Percentiles rank a stretch among this genome's conserved stretches.
Evolutionary conservation across 768 basidiomycete genomes (phyloP).

Genomic region (Sporobolomyces pararoseus): DNA sequence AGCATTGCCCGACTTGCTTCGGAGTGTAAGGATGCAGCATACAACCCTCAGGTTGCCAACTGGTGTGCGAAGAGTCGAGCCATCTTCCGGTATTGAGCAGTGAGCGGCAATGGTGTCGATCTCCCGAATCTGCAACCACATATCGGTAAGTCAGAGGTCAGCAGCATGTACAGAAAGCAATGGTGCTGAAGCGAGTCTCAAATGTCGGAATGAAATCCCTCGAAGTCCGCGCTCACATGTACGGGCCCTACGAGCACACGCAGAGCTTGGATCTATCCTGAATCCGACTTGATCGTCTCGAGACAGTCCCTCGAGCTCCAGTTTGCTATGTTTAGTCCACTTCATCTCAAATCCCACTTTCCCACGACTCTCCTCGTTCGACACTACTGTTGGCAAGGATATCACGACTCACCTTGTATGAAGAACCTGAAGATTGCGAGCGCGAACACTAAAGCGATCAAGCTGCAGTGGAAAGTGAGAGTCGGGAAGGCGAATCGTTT

Average conservation of each 20-base stretch:
- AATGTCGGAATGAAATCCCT: too few relatives aligned
- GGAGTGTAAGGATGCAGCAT: conserved; percentile 67
- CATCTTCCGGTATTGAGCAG: conserved; percentile 70
- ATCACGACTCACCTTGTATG: conserved; percentile 28
- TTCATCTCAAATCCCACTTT: too few relatives aligned
- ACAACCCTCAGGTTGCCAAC: conserved; percentile 90
- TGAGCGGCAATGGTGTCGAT: conserved; percentile 69
- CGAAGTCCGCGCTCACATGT: too few relatives aligned
- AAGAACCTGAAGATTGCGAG: conserved; percentile 40
- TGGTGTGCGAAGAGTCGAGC: conserved; percentile 63
- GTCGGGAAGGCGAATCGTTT: conserved; percentile 17
- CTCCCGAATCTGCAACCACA: conserved; percentile 59
- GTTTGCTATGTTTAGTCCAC: too few relatives aligned
- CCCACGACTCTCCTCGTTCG: not conserved
- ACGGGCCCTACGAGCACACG: too few relatives aligned
- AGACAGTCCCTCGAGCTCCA: too few relatives aligned
- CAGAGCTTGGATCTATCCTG: too few relatives aligned
- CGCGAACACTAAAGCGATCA: conserved; percentile 39
- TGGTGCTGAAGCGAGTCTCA: too few relatives aligned
- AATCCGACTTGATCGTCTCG: too few relatives aligned
- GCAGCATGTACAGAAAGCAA: too few relatives aligned
- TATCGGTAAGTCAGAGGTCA: too few relatives aligned
- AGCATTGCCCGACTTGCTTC: conserved; percentile 58
- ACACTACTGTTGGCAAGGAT: not conserved
- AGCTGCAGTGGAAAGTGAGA: conserved; percentile 28